Evolutionary conservation across 768 basidiomycete genomes (phyloP), one percentile per base, ranked within the genome.

Genomic region (Lactifluus volemus): DNA sequence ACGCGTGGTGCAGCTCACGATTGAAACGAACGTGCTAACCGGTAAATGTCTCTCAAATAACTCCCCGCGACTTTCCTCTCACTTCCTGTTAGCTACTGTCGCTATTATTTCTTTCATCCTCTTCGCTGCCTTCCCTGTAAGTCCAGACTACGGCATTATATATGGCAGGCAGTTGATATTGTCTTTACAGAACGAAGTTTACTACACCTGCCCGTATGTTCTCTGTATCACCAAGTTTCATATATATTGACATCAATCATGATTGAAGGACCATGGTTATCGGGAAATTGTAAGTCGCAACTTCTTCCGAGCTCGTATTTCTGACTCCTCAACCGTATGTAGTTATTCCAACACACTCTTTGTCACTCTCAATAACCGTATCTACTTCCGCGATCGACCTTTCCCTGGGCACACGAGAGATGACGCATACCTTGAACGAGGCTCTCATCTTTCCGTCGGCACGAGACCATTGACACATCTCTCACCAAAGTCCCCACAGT

Each of bases 1-100:
- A 1, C 61, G 69, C 7, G 51, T 71, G 3, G 67, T 71, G 2
- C 67, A 67, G 17, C 48, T 71, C 32, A 69, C 70, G 7, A 51
- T 71, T 21, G 70, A 71, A 57, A 70, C 70, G 2, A 70, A 70
- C 48, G n/a, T 53, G 0, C 60, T 70, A 39, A 30, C 66, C 61
- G 44, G 65, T 63, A 41, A 38, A 47, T 12, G 55, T 45, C 17
- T 3, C 36, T 29, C 4, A 11, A 34, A 25, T 17, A 34, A 45
- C n/a, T 5, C 32, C 19, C 17, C 10, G 38, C 25, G 12, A 25
- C 17, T 5, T 38, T 49, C 4, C n/a, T 53, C 42, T 62, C 4
- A 58, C 15, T 44, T 19, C 47, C 12, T 14, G 9, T 44, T 29
- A 25, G 61, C 61, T 38, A 19, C 15, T 21, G 61, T 63, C 30